Conservation (phyloP, 164 flowering plant species). For the Buxus sempervirens region DNA sequence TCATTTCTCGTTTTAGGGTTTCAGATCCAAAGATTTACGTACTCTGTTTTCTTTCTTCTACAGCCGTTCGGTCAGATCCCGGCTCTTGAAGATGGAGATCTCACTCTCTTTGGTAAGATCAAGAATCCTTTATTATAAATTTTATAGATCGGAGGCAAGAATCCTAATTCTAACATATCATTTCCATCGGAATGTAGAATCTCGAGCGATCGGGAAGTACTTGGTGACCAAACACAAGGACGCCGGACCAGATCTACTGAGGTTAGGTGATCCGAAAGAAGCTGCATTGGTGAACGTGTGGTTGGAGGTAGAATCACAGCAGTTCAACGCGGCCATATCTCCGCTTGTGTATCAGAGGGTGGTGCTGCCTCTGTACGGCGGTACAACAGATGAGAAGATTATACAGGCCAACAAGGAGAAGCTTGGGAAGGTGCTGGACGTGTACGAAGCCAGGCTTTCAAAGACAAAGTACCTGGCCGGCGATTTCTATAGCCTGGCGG, state of each 20-base stretch:
- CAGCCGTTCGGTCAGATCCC: background rate
- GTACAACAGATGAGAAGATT: slow-evolving; percentile 23
- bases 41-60: too few species aligned
- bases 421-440: slow-evolving; percentile 45
- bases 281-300: slow-evolving; percentile 38
- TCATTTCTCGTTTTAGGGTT: too few species aligned
- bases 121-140: background rate
- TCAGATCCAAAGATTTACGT: too few species aligned
- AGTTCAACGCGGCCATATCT: slow-evolving; percentile 27
- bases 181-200: slow-evolving; percentile 20
- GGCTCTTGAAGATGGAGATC: background rate
- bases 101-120: background rate
- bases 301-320: slow-evolving; percentile 50
- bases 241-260: slow-evolving; percentile 32
- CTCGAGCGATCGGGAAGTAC: slow-evolving; percentile 50
- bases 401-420: slow-evolving; percentile 28
- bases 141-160: slow-evolving; percentile 12
- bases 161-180: slow-evolving; percentile 16
- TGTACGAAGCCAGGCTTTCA: slow-evolving; percentile 44
- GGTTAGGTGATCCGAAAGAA: slow-evolving; percentile 26
- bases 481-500: slow-evolving; percentile 47
- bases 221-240: slow-evolving; percentile 40
- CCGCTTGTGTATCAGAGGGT: slow-evolving; percentile 29
- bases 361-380: slow-evolving; percentile 30
- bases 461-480: slow-evolving; percentile 50